phyloP scores from a whole-genome alignment of 164 flowering plant genomes.

The Cinnamomum micranthum region DNA sequence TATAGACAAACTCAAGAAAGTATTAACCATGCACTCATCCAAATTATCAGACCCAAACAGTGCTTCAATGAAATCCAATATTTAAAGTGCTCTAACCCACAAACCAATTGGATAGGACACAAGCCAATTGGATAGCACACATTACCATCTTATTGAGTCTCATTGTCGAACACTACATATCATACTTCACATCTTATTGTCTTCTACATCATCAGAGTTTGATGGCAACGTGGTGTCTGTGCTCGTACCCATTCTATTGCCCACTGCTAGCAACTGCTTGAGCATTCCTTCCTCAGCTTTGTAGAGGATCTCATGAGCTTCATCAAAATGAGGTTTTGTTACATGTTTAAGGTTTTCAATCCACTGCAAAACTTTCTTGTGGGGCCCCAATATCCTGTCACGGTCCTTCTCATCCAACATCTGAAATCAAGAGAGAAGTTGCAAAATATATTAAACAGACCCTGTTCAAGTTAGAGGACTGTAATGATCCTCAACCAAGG shows the following conservation, averaged over 20 bases:
- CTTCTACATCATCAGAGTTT: neutral
- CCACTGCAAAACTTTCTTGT: constrained; percentile 76
- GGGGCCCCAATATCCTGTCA: constrained; percentile 51
- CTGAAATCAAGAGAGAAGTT: constrained; percentile 23
- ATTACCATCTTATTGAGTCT: no score
- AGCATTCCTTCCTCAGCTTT: constrained; percentile 35
- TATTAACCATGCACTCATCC: no score
- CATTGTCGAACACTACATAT: no score
- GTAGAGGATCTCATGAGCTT: constrained; percentile 49
- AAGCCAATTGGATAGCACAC: no score
- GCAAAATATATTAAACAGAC: neutral
- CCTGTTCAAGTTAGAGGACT: neutral
- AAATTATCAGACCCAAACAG: no score
- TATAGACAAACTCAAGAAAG: no score
- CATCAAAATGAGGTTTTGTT: constrained; percentile 80
- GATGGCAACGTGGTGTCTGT: neutral
- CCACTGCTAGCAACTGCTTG: constrained; percentile 14
- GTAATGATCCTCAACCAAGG: neutral
- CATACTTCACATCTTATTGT: no score
- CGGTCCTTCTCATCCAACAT: constrained; percentile 56
- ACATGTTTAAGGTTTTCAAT: constrained; percentile 62
- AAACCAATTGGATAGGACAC: no score
- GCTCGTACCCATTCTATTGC: constrained; percentile 32
- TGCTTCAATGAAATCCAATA: no score
- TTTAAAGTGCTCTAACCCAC: no score